A percentile compares a stretch with the other conserved stretches of the same genome.
Conservation (phyloP, 2,329 filamentous ascomycete genomes). For the Albophoma yamanashiensis region DNA sequence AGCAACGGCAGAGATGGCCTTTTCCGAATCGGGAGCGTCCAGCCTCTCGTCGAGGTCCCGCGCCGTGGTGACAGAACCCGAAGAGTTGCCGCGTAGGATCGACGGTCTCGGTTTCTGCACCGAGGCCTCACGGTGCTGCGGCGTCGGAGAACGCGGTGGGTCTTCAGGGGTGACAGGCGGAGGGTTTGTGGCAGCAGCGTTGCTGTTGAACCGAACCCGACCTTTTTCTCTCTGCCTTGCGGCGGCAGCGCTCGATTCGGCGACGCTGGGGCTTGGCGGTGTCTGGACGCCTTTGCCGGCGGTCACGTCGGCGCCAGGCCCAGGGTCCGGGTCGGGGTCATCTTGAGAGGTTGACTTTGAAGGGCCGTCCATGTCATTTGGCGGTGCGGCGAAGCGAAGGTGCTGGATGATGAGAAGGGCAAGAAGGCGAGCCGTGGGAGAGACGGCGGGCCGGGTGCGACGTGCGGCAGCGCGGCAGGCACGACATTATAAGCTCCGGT, state of each 20-base stretch:
- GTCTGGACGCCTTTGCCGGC: neutral
- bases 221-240: conserved; percentile 31
- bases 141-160: neutral
- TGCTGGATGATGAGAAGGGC: neutral
- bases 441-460: neutral
- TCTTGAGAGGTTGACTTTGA: neutral
- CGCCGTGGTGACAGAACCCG: conserved; percentile 22
- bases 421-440: neutral
- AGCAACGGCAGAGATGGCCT: conserved; percentile 23
- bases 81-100: conserved; percentile 30
- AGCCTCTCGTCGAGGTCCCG: conserved; percentile 14
- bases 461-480: neutral
- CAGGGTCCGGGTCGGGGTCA: neutral
- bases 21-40: conserved; percentile 12
- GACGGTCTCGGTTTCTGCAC: conserved; percentile 26
- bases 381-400: neutral
- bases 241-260: neutral
- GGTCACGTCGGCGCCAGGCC: neutral
- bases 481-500: neutral
- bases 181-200: conserved; percentile 21
- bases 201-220: conserved; percentile 38
- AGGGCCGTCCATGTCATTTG: neutral
- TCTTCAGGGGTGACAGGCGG: conserved; percentile 7
- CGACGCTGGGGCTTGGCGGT: neutral
- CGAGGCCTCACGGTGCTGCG: neutral